Evolutionary conservation across 2,329 filamentous ascomycete species (phyloP).

Genomic region (Xylariaceae sp.): DNA sequence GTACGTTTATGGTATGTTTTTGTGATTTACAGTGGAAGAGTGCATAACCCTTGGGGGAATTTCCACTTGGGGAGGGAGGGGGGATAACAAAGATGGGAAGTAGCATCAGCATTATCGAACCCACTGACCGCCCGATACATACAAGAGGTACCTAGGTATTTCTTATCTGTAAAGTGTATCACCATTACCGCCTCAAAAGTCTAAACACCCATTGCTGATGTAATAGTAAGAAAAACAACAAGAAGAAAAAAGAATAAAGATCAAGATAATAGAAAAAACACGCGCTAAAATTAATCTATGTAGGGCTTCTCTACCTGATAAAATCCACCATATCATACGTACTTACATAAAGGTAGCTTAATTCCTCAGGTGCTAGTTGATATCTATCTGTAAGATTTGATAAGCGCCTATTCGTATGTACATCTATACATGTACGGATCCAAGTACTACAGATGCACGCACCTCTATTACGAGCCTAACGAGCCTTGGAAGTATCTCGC

Average conservation of each 20-base stretch:
- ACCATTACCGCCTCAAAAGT: not conserved
- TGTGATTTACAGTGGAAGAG: not conserved
- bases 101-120: not conserved
- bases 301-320: not conserved
- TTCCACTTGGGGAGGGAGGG: not conserved
- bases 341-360: not conserved
- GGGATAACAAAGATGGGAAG: not conserved
- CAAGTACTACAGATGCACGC: not conserved
- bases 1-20: constrained; percentile 27
- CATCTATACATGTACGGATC: not conserved
- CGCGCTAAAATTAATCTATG: not conserved
- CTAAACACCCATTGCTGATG: not conserved
- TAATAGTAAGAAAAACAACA: not conserved
- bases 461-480: too few relatives aligned
- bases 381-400: not conserved
- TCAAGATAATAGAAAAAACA: not conserved
- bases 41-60: not conserved
- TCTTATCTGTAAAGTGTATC: not conserved
- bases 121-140: not conserved
- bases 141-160: not conserved
- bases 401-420: too few relatives aligned
- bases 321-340: too few relatives aligned
- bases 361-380: not conserved
- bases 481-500: not conserved
- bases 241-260: not conserved